Conservation (phyloP, 1,284 basidiomycete genomes). For the Sanghuangporus sanghuang region DNA sequence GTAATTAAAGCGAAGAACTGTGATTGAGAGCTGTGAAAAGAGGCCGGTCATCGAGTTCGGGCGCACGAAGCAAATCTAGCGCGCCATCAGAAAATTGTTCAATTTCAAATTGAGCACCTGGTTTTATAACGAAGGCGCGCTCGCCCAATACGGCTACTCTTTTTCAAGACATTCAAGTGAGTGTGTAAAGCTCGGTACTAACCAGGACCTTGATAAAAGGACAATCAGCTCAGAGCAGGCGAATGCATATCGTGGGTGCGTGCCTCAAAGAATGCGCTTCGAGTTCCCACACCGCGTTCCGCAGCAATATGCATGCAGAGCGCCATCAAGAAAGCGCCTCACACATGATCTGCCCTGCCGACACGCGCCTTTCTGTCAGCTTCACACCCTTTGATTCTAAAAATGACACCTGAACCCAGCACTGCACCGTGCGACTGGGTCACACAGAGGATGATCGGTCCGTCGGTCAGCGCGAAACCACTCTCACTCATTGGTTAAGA, state of each 20-base stretch:
- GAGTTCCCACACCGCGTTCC: conserved; percentile 2
- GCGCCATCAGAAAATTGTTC: background rate
- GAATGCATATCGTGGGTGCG: background rate
- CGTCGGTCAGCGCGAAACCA: background rate
- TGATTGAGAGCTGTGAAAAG: background rate
- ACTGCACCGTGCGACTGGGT: conserved; percentile 8
- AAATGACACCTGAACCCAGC: background rate
- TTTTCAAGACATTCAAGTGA: background rate
- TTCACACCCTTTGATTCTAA: background rate
- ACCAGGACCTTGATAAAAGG: background rate
- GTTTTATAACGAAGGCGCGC: too few species aligned
- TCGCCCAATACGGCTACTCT: background rate
- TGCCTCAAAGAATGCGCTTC: background rate
- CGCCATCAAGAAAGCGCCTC: conserved; percentile 12
- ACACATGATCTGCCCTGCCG: conserved; percentile 1
- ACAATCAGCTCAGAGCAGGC: background rate
- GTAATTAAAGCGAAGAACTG: background rate
- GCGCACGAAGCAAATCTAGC: background rate
- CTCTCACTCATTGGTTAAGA: background rate
- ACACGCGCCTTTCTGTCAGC: conserved; percentile 2
- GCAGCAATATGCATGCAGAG: conserved; percentile 6
- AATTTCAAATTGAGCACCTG: too few species aligned
- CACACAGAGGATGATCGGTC: background rate
- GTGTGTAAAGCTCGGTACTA: background rate
- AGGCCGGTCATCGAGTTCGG: background rate